These are phyloP conservation scores for Alternaria triticina DNA, from an alignment of 2,329 filamentous ascomycete species.

Conservation along the genomic window DNA sequence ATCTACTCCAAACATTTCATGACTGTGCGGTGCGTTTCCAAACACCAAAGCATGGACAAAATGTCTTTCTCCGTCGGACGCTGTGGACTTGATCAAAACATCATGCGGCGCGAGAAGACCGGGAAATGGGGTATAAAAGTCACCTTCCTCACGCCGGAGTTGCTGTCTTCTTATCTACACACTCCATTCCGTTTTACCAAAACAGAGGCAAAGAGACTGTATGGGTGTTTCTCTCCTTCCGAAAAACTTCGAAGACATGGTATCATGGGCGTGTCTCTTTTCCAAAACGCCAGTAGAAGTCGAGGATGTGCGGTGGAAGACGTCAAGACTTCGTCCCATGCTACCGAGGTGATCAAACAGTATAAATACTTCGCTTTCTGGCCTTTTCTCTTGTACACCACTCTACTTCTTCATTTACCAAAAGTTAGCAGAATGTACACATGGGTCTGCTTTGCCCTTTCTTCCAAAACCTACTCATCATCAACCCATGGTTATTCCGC, in stretches of 20 bases:
- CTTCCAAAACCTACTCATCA: too few species aligned
- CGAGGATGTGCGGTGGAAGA: background rate
- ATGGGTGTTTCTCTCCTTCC: background rate
- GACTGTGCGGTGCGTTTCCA: background rate
- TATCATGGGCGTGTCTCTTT: too few species aligned
- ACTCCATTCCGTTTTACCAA: background rate
- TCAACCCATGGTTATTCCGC: too few species aligned
- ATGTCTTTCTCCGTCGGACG: background rate
- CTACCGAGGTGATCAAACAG: background rate
- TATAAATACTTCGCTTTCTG: background rate
- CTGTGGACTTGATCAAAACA: background rate
- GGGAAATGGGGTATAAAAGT: background rate
- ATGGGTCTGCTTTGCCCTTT: background rate
- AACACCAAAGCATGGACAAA: fast-evolving
- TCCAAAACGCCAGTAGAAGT: too few species aligned
- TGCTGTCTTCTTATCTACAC: background rate
- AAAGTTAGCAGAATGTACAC: too few species aligned
- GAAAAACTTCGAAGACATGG: too few species aligned
- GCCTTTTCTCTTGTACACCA: background rate
- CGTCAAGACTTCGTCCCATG: background rate
- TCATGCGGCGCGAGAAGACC: background rate
- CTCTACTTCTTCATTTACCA: background rate
- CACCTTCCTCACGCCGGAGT: background rate
- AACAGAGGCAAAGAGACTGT: too few species aligned
- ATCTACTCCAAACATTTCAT: background rate